Conservation (phyloP, 441 rosid species). For the Pelargonium fulgidum region DNA sequence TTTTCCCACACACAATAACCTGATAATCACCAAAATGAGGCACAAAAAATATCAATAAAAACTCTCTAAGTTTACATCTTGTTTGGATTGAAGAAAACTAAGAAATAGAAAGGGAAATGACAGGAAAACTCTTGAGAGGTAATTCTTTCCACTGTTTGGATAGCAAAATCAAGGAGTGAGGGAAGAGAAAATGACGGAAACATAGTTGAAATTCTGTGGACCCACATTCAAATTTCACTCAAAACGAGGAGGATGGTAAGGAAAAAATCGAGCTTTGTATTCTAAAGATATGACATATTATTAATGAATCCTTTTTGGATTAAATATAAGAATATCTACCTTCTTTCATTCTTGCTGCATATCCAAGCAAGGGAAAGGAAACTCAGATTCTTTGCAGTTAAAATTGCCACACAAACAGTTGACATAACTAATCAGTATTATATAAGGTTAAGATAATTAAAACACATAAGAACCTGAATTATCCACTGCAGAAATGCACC, state of each 20-base stretch:
- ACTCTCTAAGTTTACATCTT: background rate
- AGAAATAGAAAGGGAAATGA: background rate
- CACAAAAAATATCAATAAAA: constrained; percentile 4
- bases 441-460: background rate
- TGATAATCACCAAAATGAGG: background rate
- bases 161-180: too few species aligned
- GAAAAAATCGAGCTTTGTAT: too few species aligned
- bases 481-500: constrained; percentile 9
- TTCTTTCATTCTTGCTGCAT: too few species aligned
- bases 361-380: background rate
- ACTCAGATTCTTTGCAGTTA: background rate
- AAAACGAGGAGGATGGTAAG: too few species aligned
- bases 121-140: too few species aligned
- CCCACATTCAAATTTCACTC: too few species aligned
- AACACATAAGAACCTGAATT: constrained; percentile 6
- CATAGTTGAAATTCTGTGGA: too few species aligned
- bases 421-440: background rate
- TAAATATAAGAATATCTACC: too few species aligned
- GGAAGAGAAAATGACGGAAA: too few species aligned
- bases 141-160: too few species aligned
- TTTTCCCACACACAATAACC: background rate
- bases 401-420: background rate
- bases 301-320: too few species aligned
- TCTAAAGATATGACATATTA: too few species aligned
- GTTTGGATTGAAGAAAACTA: background rate